Base-by-base conservation (phyloP, 768 basidiomycete species). In the Mycena filopes region DNA sequence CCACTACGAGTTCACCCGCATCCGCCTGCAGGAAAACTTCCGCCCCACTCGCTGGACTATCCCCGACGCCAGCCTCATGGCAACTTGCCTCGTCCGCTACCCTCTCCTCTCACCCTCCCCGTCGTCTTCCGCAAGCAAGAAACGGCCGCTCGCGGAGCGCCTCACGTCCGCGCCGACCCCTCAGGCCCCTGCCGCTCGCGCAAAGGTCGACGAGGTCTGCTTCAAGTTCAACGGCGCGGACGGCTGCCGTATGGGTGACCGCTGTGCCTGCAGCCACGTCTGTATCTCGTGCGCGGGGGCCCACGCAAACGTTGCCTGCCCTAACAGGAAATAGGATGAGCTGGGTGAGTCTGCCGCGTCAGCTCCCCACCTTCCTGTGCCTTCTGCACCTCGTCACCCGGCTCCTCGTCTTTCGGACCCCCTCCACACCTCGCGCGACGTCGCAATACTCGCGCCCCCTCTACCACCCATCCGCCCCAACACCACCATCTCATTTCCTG, bases 1-100 rank as follows among this genome's bases (percentile, higher is more conserved):
- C n/a, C 58, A 50, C 33, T 59, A 59, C 38, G 33, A 59, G 48
- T 59, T 59, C 38, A 41, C 29, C 18, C 23, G 47, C 48, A 28
- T 59, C 26, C 58, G 58, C 20, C 8, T 59, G 26, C 25, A 9
- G 28, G 58, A 59, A 26, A 50, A 59, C 40, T 59, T 59, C 28
- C 58, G 26, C 20, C 48, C 48, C 12, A 59, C 58, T 16, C 20
- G 48, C 47, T 59, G 58, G 58, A 42, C 28, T 6, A 59, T 31
- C 38, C 58, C 58, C 26, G 48, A 59, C n/a, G 20, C 9, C 38
- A 50, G 18, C 38, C 58, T 59, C 26, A 16, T 59, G 10, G 9
- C 58, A 0, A 59, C 58, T 9, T 49, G 58, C 25, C 58, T 50
- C 47, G 38, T 59, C 4, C 53, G 40, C 41, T 55, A 55, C 23